Evolutionary conservation across 2,329 filamentous ascomycete genomes (phyloP), one percentile per base, ranked within the genome.

Genomic region (Cercospora sesami): DNA sequence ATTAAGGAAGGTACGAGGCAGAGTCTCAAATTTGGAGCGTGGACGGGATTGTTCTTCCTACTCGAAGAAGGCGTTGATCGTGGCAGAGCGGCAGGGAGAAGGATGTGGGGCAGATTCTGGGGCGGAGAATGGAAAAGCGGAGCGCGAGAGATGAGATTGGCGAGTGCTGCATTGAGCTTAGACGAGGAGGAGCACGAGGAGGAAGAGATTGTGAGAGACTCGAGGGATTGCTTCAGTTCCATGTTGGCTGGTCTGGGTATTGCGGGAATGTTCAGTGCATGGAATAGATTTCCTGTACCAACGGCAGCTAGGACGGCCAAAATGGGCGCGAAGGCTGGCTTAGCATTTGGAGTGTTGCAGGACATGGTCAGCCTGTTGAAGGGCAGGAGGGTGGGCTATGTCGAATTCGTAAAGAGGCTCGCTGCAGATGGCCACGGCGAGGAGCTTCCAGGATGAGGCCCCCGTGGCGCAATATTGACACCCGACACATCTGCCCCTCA

Each of bases 21-120:
- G 85, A 93, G 91, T 1, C 78, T 82, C 33, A 89, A 86, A 73
- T 84, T 96, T 5, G 87, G 87, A 4, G 82, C 90, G 57, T 94
- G 94, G 86, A 91, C 88, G 2, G 86, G 87, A 18, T 82, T 91
- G 60, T 95, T 96, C 75, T 90, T 96, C 75, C 83, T 89, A 6
- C 87, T 95, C 60, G 95, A 98, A 82, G 91, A 94, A 79, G 89
- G 91, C 65, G 89, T 97, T 61, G 94, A 97, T 80, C 84, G 89
- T 5, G 89, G 89, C 36, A 73, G 82, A 3, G 93, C 96, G 79
- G 85, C 88, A 5, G 89, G 89, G 18, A 75, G 80, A 2, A 81
- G 83, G 63, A 77, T 77, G 45, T 80, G 79, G 78, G 68, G 75
- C 58, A 78, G 82, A 1, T 73, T 64, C 21, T 60, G 69, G 67